Conservation (phyloP, 2,329 filamentous ascomycete genomes). For the Talaromyces sp. region DNA sequence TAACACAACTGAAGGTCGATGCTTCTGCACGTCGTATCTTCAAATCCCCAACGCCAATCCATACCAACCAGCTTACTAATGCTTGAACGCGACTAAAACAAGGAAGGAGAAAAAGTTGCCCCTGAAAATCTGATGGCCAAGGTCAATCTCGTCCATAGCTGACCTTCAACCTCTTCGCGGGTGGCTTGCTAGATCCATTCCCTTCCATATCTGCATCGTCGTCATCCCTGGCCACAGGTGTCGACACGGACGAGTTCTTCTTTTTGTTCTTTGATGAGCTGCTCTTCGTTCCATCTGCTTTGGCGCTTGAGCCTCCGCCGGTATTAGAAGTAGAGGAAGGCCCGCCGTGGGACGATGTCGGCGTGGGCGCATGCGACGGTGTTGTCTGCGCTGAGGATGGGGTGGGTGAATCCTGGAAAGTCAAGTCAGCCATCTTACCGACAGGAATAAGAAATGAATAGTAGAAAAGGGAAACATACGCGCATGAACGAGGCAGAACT, state of each 20-base stretch:
- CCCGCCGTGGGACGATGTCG: constrained; percentile 32
- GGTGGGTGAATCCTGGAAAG: constrained; percentile 33
- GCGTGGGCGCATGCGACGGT: constrained; percentile 41
- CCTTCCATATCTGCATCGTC: constrained; percentile 28
- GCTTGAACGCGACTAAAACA: constrained; percentile 10
- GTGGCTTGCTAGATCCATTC: constrained; percentile 27
- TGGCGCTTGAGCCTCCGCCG: constrained; percentile 17
- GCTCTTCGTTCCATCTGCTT: constrained; percentile 13
- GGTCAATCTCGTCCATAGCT: constrained; percentile 39
- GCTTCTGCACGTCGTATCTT: not conserved
- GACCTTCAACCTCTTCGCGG: constrained; percentile 40
- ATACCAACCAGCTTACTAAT: not conserved
- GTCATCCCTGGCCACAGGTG: constrained; percentile 17
- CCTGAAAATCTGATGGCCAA: not conserved
- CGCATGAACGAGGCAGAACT: constrained; percentile 45
- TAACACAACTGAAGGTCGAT: not conserved
- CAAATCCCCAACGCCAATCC: not conserved
- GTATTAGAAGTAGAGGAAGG: constrained; percentile 20
- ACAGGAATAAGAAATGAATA: not conserved
- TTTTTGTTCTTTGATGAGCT: constrained; percentile 37
- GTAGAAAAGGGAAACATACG: constrained; percentile 18
- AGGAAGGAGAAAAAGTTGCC: not conserved
- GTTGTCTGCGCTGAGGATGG: constrained; percentile 42
- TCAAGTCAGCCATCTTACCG: not conserved
- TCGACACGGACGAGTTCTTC: constrained; percentile 19